Base-by-base conservation (phyloP, 2,329 filamentous ascomycete genomes). In the Emmonsiellopsis sp. region DNA sequence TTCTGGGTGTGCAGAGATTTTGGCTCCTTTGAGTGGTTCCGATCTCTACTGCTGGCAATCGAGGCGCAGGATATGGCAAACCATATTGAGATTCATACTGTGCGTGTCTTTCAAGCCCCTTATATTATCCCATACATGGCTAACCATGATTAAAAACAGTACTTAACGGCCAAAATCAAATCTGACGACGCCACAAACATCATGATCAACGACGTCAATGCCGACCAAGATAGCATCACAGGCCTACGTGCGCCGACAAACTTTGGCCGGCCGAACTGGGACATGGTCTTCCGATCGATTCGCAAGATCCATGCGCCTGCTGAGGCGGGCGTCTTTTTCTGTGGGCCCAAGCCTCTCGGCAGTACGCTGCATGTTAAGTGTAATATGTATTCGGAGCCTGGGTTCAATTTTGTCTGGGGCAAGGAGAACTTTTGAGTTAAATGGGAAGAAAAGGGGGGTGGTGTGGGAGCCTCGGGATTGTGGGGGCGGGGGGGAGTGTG, bases 1-100 rank as follows among this genome's bases (percentile, higher is more conserved):
- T 90, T 93, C 79, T 93, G 88, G 88, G 84, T 93, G 57, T 92
- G 88, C 76, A 80, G 88, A 69, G 88, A 93, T 70, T 92, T 92
- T 64, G 87, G 85, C 36, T 89, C 86, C 0, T 91, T 93, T 63
- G 88, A 93, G 75, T 94, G 88, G 88, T 93, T 93, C 78, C 80
- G 87, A 49, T 91, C 86, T 31, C 74, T 94, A 56, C 79, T 94
- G 13, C 78, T 90, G 58, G 88, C 88, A 52, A 92, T 94, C 62
- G 88, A 93, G 72, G 86, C 86, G 0, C 88, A 93, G 72, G 88
- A 94, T 71, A 77, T 88, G 57, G 85, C 88, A 63, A 83, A 88
- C 70, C 80, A 85, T 58, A 93, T 94, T 69, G 88, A 94, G 72
- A 93, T 94, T 56, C 88, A 93, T 71, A 61, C 58, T 6, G 59